Evolutionary conservation across 225 moss, liverwort and hornwort species (phyloP).

Genomic region (Physcomitrellopsis africana): DNA sequence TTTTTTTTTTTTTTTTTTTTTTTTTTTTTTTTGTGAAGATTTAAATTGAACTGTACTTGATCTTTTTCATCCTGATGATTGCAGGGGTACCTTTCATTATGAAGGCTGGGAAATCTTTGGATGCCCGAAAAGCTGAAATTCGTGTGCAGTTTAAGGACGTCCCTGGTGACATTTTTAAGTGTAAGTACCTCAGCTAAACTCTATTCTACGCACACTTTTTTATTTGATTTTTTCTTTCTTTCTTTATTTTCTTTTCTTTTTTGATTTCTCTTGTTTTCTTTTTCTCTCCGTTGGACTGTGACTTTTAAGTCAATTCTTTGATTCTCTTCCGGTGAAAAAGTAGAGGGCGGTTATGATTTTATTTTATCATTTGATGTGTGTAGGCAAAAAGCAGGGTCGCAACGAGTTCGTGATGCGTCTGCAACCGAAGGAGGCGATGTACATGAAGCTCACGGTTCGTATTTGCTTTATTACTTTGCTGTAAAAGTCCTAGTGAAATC

Average conservation of each 20-base stretch:
- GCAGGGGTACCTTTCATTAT: constrained; percentile 80
- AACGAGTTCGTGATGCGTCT: constrained; percentile 89
- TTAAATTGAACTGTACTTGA: neutral
- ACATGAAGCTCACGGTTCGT: constrained; percentile 81
- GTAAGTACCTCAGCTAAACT: constrained; percentile 28
- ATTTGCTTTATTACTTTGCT: neutral
- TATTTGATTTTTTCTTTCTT: too few species aligned
- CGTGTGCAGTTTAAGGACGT: constrained; percentile 85
- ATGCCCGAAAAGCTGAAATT: constrained; percentile 79
- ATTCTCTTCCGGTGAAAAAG: constrained; percentile 2
- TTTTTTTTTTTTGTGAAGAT: neutral
- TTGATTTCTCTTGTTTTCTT: neutral
- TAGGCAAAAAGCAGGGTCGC: constrained; percentile 68
- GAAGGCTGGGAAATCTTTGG: constrained; percentile 80
- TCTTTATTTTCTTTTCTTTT: too few species aligned
- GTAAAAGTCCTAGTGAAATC: neutral
- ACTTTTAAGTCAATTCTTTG: neutral
- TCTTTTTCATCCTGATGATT: neutral
- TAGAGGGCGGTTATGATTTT: neutral
- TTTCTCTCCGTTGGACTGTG: neutral
- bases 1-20: neutral
- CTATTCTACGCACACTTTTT: neutral
- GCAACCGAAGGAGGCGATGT: constrained; percentile 84
- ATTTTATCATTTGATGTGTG: neutral
- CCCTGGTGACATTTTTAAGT: constrained; percentile 85